Conservation (phyloP, 306 rosid species). For the Astragalus membranaceus region DNA sequence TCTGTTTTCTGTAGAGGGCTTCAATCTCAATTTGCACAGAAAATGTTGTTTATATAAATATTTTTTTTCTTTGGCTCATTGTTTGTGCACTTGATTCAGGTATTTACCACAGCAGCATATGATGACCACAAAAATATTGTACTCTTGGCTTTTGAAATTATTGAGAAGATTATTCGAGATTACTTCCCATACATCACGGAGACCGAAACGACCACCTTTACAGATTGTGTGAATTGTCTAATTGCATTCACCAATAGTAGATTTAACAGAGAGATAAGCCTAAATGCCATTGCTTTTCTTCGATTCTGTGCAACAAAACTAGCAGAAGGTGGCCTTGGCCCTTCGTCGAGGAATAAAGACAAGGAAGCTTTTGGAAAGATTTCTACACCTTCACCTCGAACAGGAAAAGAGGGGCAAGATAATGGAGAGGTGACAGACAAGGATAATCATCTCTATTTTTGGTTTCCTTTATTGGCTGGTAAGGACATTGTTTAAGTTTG, state of each 20-base stretch:
- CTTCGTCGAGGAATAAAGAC: conserved; percentile 64
- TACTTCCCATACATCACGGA: conserved; percentile 94
- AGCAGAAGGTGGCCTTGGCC: conserved; percentile 86
- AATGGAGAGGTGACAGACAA: conserved; percentile 67
- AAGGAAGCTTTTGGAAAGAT: conserved; percentile 59
- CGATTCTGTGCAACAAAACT: conserved; percentile 95
- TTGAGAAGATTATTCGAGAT: conserved; percentile 93
- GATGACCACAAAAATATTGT: conserved; percentile 98
- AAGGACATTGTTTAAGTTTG: conserved; percentile 26
- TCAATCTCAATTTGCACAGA: conserved; percentile 15
- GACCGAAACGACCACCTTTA: conserved; percentile 98
- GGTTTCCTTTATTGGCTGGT: conserved; percentile 99
- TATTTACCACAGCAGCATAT: conserved; percentile 97
- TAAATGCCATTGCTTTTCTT: conserved; percentile 92
- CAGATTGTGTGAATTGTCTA: conserved; percentile 96
- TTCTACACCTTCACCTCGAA: conserved; percentile 54
- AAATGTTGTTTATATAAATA: background rate
- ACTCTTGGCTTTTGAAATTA: conserved; percentile 93
- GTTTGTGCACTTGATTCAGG: conserved; percentile 51
- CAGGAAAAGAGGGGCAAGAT: conserved; percentile 66
- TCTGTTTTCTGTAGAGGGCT: conserved; percentile 15
- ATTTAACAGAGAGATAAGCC: conserved; percentile 92
- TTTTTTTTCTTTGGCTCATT: background rate
- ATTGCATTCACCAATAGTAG: conserved; percentile 98
- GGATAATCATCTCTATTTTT: conserved; percentile 90